These are phyloP conservation scores for Xylariaceae sp. DNA, from an alignment of 2,329 filamentous ascomycete species.

Conservation along the genomic window DNA sequence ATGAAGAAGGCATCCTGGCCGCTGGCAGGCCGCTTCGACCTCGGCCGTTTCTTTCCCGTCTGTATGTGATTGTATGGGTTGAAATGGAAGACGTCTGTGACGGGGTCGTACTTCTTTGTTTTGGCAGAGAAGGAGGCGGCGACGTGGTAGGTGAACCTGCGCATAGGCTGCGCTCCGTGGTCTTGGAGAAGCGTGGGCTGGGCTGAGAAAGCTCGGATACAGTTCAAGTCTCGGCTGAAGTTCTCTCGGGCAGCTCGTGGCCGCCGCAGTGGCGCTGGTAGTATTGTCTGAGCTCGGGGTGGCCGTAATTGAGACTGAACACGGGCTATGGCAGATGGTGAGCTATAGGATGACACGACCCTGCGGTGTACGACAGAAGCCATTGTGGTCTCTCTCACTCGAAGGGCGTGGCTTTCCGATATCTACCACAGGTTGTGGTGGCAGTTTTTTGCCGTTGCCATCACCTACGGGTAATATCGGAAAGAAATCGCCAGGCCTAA, in stretches of 20 bases:
- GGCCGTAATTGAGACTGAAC: conserved; percentile 15
- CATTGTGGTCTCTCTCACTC: conserved; percentile 23
- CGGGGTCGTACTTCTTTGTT: conserved; percentile 60
- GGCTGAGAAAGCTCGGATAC: conserved; percentile 21
- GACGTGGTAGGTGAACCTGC: conserved; percentile 59
- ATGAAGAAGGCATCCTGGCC: conserved; percentile 98
- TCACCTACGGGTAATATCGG: conserved; percentile 21
- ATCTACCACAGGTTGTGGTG: conserved; percentile 17
- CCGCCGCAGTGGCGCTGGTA: conserved; percentile 7
- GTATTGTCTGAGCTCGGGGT: not conserved
- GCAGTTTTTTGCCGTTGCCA: conserved; percentile 16
- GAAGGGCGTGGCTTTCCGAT: conserved; percentile 16
- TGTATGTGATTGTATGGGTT: conserved; percentile 58
- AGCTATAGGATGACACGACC: conserved; percentile 13
- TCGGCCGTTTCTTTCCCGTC: conserved; percentile 45
- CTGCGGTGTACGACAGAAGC: conserved; percentile 22
- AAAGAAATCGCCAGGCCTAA: conserved; percentile 2
- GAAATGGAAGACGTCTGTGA: conserved; percentile 68
- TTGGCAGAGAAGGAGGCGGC: conserved; percentile 74
- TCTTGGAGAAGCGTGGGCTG: conserved; percentile 21
- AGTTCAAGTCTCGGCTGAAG: conserved; percentile 9
- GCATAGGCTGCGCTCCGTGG: conserved; percentile 16
- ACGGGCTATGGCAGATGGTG: conserved; percentile 18
- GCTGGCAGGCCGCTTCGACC: conserved; percentile 63
- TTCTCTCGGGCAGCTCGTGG: conserved; percentile 6